Evolutionary conservation across 1,284 basidiomycete species (phyloP), one percentile per base, ranked within the genome.

Genomic region (Heterobasidion occidentale): DNA sequence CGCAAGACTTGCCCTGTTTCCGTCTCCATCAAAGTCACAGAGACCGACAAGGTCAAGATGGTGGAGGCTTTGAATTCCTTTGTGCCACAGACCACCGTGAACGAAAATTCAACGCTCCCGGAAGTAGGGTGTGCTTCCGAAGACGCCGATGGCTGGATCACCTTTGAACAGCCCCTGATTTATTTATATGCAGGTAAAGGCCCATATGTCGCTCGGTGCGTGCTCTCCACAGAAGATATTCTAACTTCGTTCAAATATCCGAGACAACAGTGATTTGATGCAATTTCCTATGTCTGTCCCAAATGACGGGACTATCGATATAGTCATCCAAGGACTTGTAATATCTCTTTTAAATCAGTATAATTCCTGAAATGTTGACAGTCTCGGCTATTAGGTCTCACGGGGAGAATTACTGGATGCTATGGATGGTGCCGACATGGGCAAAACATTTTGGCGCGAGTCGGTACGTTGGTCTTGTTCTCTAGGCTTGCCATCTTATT

Each of bases 241-340:
- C 35, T n/a, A 8, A 27, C 42, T 15, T 34, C 9, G 11, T 38
- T 33, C 36, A 36, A 12, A 42, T 48, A 11, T 14, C 19, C 17
- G n/a, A 33, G 46, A n/a, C 9, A 8, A 48, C 54, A 56, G 87
- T 52, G 88, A 93, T 67, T 74, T 92, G 46, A 90, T 94, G 86
- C 86, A 93, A 54, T 95, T 94, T 70, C 93, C 93, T 0, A 84
- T 90, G 3, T 86, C 90, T 1, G 70, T 84, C 44, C 83, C 88
- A 0, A 84, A 89, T 52, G 88, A 93, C 64, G 94, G 93, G 0
- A 67, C 87, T 44, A 83, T 96, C 55, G 93, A 97, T 66, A 70
- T 96, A 19, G 81, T 82, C 42, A 74, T 85, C 17, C 87, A 94
- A 72, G 79, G 81, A 54, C 63, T 77, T 55, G 90, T 90, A 53